Evolutionary conservation across 495 filamentous ascomycete species (phyloP).

Genomic region (Acidiella bohemica): DNA sequence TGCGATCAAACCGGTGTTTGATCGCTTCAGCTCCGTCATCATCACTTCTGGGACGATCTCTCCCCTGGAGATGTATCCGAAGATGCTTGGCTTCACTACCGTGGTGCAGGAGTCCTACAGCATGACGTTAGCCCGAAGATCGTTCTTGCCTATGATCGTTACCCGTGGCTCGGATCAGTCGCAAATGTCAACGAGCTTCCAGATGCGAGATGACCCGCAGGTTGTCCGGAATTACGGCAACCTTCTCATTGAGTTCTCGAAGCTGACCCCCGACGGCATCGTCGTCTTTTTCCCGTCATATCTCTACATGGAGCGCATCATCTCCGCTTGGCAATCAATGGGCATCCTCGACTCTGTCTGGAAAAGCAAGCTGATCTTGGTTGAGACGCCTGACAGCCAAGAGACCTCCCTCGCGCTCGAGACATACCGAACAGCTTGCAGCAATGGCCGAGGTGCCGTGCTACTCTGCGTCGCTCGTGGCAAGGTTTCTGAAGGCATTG

Average conservation of each 20-base stretch:
- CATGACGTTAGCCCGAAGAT: constrained; percentile 91
- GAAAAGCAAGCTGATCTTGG: constrained; percentile 97
- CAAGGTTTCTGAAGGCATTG: constrained; percentile 94
- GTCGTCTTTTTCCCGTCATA: constrained; percentile 99
- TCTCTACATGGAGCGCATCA: constrained; percentile 98
- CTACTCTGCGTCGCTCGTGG: constrained; percentile 90
- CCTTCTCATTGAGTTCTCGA: constrained; percentile 82
- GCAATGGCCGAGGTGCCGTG: constrained; percentile 87
- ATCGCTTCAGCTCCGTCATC: constrained; percentile 93
- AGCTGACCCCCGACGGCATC: constrained; percentile 89
- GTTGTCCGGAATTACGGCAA: constrained; percentile 93
- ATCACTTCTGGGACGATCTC: constrained; percentile 98
- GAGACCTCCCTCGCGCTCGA: constrained; percentile 93
- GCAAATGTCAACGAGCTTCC: constrained; percentile 77
- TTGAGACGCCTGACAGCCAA: constrained; percentile 94
- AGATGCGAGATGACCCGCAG: constrained; percentile 84
- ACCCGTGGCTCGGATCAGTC: constrained; percentile 90
- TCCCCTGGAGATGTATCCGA: constrained; percentile 96
- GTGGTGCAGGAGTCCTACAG: constrained; percentile 92
- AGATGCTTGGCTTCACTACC: constrained; percentile 86
- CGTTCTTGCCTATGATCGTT: constrained; percentile 95
- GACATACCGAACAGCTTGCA: constrained; percentile 93
- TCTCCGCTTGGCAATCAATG: constrained; percentile 98
- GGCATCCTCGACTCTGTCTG: constrained; percentile 93
- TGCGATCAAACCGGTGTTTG: constrained; percentile 94